A percentile compares a stretch with the other conserved stretches of the same genome.
These are phyloP conservation scores for Russula lepida DNA, from an alignment of 768 basidiomycete genomes.

Conservation along the genomic window DNA sequence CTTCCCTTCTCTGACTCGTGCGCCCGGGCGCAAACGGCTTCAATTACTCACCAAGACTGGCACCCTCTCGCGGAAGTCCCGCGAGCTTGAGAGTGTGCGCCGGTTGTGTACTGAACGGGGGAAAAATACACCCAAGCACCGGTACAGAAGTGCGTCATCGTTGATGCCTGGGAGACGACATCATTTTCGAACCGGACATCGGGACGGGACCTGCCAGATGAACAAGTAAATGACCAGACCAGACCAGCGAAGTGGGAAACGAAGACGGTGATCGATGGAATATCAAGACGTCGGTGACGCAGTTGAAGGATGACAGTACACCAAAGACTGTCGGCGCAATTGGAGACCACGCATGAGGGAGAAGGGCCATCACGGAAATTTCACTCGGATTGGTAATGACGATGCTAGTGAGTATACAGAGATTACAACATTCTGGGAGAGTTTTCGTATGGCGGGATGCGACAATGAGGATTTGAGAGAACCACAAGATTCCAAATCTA, in stretches of 20 bases:
- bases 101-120: background rate
- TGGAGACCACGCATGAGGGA: background rate
- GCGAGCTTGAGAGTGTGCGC: background rate
- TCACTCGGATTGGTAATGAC: background rate
- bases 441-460: background rate
- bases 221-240: background rate
- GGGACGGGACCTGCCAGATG: background rate
- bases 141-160: background rate
- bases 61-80: constrained; percentile 16
- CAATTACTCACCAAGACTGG: background rate
- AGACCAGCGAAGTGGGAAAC: background rate
- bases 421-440: background rate
- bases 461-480: background rate
- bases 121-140: background rate
- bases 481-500: background rate
- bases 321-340: background rate
- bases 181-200: background rate
- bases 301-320: background rate
- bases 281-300: background rate
- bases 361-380: background rate
- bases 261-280: background rate
- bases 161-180: background rate
- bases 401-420: background rate
- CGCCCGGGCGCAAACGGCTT: background rate
- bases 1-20: background rate